Conservation (phyloP, 2,329 filamentous ascomycete genomes). For the Capronia americana region DNA sequence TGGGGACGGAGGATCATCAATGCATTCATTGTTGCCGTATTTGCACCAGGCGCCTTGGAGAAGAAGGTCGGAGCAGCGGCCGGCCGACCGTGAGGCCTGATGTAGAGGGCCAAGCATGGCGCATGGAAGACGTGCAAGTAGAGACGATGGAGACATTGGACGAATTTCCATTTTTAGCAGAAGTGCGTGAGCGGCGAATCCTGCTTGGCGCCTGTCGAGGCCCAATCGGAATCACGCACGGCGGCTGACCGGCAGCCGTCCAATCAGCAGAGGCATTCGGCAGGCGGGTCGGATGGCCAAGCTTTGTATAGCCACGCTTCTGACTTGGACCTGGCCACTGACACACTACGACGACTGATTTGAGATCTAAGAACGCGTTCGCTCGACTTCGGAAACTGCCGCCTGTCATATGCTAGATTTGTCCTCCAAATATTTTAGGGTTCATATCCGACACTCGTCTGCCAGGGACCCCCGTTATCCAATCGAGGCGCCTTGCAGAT, state of each 20-base stretch:
- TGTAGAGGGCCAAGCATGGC: constrained; percentile 1
- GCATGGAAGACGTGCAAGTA: not conserved
- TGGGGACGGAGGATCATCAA: constrained; percentile 7
- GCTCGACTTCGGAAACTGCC: constrained; percentile 7
- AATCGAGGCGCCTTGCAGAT: constrained; percentile 11
- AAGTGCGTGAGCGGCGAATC: not conserved
- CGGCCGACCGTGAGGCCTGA: constrained; percentile 16
- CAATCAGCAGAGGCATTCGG: constrained; percentile 17
- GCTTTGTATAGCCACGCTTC: constrained; percentile 26
- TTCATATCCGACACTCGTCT: not conserved
- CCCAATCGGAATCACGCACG: constrained; percentile 22
- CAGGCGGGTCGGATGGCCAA: not conserved
- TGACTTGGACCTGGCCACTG: constrained; percentile 13
- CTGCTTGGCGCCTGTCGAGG: constrained; percentile 24
- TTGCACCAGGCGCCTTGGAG: constrained; percentile 15
- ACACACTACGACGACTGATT: not conserved
- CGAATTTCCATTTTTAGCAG: constrained; percentile 26
- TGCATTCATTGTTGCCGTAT: constrained; percentile 21
- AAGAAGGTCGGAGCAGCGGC: not conserved
- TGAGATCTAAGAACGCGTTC: not conserved
- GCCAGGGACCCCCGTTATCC: constrained; percentile 15
- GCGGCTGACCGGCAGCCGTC: constrained; percentile 19
- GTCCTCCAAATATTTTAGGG: not conserved
- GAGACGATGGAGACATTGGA: not conserved
- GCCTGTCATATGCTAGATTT: constrained; percentile 18